A percentile compares a stretch with the other conserved stretches of the same genome.
Evolutionary conservation across 306 rosid species (phyloP).

Genomic region (Crotalaria pallida): DNA sequence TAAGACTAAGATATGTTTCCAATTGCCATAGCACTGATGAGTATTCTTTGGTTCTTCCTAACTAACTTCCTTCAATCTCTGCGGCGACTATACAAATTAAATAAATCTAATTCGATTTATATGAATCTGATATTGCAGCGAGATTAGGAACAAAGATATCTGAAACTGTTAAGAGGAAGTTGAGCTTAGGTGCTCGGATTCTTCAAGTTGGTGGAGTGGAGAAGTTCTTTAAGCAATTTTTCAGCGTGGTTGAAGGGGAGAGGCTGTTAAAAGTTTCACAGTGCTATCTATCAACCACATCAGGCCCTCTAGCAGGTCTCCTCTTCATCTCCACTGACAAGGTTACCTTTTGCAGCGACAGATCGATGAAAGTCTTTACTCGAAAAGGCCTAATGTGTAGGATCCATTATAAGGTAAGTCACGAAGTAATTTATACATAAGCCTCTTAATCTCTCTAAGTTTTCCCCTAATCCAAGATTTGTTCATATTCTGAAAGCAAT

Average conservation of each 20-base stretch:
- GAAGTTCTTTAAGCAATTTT: slow-evolving; percentile 46
- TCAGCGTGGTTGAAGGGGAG: slow-evolving; percentile 44
- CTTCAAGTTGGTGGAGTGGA: slow-evolving; percentile 48
- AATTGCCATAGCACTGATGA: not conserved
- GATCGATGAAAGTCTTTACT: slow-evolving; percentile 43
- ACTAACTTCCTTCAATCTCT: not conserved
- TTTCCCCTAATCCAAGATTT: not conserved
- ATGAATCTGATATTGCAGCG: slow-evolving; percentile 22
- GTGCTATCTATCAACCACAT: slow-evolving; percentile 69
- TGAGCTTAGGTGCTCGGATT: slow-evolving; percentile 61
- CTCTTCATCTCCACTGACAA: slow-evolving; percentile 64
- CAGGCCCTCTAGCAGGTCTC: slow-evolving; percentile 71
- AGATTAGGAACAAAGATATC: slow-evolving; percentile 46
- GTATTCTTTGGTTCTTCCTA: no score
- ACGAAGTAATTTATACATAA: not conserved
- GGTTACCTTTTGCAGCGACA: slow-evolving; percentile 74
- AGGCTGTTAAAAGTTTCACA: slow-evolving; percentile 45
- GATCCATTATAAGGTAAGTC: slow-evolving; percentile 26
- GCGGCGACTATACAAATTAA: not conserved
- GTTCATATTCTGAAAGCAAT: not conserved
- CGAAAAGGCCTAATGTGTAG: slow-evolving; percentile 30
- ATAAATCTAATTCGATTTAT: not conserved
- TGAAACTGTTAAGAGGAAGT: slow-evolving; percentile 55
- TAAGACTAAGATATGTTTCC: not conserved
- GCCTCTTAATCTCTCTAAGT: not conserved